A percentile compares a stretch with the other conserved stretches of the same genome.
Conservation (phyloP, 2,329 filamentous ascomycete species). For the Talaromyces sp. region DNA sequence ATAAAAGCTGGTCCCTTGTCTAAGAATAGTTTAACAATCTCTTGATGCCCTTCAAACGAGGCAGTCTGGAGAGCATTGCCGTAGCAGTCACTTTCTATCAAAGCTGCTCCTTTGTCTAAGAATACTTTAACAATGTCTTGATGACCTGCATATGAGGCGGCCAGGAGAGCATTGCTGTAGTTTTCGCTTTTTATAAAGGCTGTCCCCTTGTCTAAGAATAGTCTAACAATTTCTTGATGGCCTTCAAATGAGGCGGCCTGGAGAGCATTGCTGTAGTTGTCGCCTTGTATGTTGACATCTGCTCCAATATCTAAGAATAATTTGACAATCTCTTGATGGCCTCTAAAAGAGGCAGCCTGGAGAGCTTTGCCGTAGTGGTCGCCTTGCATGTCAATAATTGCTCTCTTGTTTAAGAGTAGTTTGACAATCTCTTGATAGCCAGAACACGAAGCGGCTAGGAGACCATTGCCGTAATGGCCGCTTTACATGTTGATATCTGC, state of each 20-base stretch:
- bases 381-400: neutral
- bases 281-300: constrained; percentile 10
- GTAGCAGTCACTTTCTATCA: too few species aligned
- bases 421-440: neutral
- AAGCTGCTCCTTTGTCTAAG: too few species aligned
- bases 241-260: neutral
- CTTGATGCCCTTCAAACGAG: too few species aligned
- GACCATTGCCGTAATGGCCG: too few species aligned
- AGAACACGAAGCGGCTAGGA: too few species aligned
- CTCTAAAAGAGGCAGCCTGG: constrained; percentile 4
- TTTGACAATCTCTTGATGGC: constrained; percentile 1
- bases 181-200: too few species aligned
- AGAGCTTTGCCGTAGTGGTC: neutral
- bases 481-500: too few species aligned
- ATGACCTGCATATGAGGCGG: too few species aligned
- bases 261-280: neutral
- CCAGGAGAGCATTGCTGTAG: constrained; percentile 4
- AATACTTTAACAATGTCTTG: too few species aligned
- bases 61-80: constrained; percentile 15
- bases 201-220: neutral
- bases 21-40: too few species aligned
- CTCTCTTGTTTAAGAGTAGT: neutral
- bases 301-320: neutral
- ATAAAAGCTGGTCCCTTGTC: too few species aligned
- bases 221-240: neutral